phyloP scores from a whole-genome alignment of 2,329 filamentous ascomycete species.

The Fusarium heterosporum region DNA sequence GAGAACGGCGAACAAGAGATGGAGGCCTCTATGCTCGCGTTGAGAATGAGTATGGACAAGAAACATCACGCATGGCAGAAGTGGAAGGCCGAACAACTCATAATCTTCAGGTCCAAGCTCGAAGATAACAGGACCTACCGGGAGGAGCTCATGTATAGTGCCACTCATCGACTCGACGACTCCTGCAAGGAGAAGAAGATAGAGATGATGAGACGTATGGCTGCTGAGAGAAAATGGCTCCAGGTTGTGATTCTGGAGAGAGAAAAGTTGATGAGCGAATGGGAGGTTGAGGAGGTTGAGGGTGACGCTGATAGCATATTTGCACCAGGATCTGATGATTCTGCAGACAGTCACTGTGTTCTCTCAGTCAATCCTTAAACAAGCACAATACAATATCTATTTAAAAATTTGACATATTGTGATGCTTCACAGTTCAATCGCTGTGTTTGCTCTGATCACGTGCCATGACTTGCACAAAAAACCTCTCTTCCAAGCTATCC shows the following conservation, averaged over 20 bases:
- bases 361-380: background rate
- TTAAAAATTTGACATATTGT: background rate
- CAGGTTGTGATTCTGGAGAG: slow-evolving; percentile 59
- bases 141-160: slow-evolving; percentile 58
- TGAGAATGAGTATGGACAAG: slow-evolving; percentile 57
- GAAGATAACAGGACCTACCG: slow-evolving; percentile 56
- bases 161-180: slow-evolving; percentile 50
- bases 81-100: slow-evolving; percentile 57
- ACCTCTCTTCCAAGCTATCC: slow-evolving; percentile 14
- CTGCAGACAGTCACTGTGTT: slow-evolving; percentile 17
- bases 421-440: background rate
- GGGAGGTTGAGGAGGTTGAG: slow-evolving; percentile 59
- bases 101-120: slow-evolving; percentile 50
- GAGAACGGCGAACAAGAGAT: slow-evolving; percentile 49
- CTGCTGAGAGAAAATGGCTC: slow-evolving; percentile 62
- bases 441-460: slow-evolving; percentile 26
- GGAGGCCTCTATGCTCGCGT: slow-evolving; percentile 50
- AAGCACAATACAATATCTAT: background rate
- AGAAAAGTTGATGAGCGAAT: slow-evolving; percentile 55
- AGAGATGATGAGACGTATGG: slow-evolving; percentile 51
- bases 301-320: slow-evolving; percentile 53
- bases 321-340: slow-evolving; percentile 33
- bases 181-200: slow-evolving; percentile 47
- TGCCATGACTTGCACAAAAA: slow-evolving; percentile 37
- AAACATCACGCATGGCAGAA: slow-evolving; percentile 56